Conservation (phyloP, 2,329 filamentous ascomycete species). For the Beauveria sp. region DNA sequence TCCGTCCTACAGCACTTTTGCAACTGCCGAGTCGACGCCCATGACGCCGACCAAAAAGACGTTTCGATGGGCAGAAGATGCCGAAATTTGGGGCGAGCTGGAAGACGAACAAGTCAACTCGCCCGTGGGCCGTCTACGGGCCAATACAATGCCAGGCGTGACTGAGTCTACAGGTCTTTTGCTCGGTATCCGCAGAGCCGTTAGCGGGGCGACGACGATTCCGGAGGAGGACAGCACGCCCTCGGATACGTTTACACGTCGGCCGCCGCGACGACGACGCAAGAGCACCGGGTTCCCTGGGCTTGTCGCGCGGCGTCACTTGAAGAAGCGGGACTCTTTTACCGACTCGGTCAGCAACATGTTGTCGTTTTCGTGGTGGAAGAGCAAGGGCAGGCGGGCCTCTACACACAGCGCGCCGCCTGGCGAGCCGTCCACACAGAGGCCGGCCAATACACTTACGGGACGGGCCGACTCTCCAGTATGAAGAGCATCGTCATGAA, state of each 20-base stretch:
- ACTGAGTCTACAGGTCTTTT: constrained; percentile 35
- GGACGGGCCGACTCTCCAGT: constrained; percentile 24
- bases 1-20: constrained; percentile 41
- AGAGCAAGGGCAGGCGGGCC: constrained; percentile 15
- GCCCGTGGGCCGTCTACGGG: constrained; percentile 34
- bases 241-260: constrained; percentile 23
- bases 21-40: constrained; percentile 30
- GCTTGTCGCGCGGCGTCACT: constrained; percentile 44
- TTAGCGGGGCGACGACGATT: constrained; percentile 20
- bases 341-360: constrained; percentile 44
- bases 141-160: constrained; percentile 39
- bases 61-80: constrained; percentile 56
- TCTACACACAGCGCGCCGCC: constrained; percentile 11
- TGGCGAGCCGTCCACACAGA: neutral
- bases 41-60: constrained; percentile 38
- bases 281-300: constrained; percentile 57
- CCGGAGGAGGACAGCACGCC: constrained; percentile 23
- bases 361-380: constrained; percentile 51
- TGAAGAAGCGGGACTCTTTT: constrained; percentile 30
- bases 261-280: constrained; percentile 37
- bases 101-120: constrained; percentile 55
- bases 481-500: constrained; percentile 19
- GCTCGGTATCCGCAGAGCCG: constrained; percentile 23
- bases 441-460: constrained; percentile 8
- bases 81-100: constrained; percentile 82